Evolutionary conservation across 2,329 filamentous ascomycete genomes (phyloP), one percentile per base, ranked within the genome.

Genomic region (Penicillium sp.): DNA sequence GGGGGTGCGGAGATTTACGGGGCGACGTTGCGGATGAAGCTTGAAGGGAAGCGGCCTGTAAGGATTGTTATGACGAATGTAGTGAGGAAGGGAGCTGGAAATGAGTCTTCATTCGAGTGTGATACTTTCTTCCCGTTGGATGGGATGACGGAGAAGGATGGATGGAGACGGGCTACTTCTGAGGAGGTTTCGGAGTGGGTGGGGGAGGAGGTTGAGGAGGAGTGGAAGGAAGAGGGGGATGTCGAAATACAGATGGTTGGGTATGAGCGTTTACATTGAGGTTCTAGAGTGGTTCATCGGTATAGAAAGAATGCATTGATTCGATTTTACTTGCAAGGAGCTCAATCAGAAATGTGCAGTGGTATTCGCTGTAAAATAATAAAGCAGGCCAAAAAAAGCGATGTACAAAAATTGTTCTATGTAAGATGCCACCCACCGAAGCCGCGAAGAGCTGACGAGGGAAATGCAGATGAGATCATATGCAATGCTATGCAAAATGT

Each of bases 1-100:
- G 94, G 94, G 23, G 94, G 94, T 4, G 88, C 85, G 51, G 87
- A 91, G 74, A 86, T 97, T 59, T 99, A 97, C 73, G 78, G 76
- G 36, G 81, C 85, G 21, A 86, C 90, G 13, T 76, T 97, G 66
- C 47, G 60, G 10, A 50, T 68, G 41, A 52, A 23, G 43, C 41
- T 8, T 38, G 56, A 18, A 34, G 16, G 54, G 28, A 34, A 34
- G 42, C 49, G 54, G 41, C 58, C 58, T 21, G 51, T 75, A 34
- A 56, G 73, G 49, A 68, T 75, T 57, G 65, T 75, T 21, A 70
- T 75, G 72, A 75, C 73, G 33, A 67, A 73, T 61, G 66, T 75
- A 42, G 63, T 67, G 44, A 66, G 64, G 58, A 61, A 57, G 51
- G 48, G 39, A 12, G 57, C 52, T 13, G 61, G 43, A 13, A 56